A percentile compares a stretch with the other conserved stretches of the same genome.
phyloP scores from a whole-genome alignment of 2,329 filamentous ascomycete species.

The Botrytis tulipae region DNA sequence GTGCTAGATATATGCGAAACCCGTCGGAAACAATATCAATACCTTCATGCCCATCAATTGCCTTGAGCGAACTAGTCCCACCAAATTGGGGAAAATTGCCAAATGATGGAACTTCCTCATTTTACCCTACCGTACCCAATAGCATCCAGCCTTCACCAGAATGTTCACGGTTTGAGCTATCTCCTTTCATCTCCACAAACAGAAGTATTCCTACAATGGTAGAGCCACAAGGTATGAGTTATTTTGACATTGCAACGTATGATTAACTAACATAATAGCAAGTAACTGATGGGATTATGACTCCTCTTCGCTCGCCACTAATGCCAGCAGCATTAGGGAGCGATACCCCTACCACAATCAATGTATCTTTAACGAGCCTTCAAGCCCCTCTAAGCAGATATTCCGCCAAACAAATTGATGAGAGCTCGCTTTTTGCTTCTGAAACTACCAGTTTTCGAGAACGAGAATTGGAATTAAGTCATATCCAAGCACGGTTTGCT shows the following conservation, averaged over 20 bases:
- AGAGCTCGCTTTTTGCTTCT: constrained; percentile 33
- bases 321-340: not conserved
- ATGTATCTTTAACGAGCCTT: constrained; percentile 25
- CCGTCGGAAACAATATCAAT: constrained; percentile 28
- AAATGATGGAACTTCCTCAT: constrained; percentile 28
- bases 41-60: constrained; percentile 15
- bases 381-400: constrained; percentile 23
- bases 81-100: constrained; percentile 29
- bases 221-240: constrained; percentile 17
- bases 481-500: constrained; percentile 32
- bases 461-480: constrained; percentile 32
- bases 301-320: constrained; percentile 2
- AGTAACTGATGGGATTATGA: not conserved
- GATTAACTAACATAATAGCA: not conserved
- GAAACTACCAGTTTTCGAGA: constrained; percentile 36
- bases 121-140: constrained; percentile 29
- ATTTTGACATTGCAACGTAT: not conserved
- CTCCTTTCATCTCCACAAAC: constrained; percentile 21
- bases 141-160: constrained; percentile 31
- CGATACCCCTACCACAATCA: constrained; percentile 21
- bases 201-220: constrained; percentile 19
- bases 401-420: constrained; percentile 26
- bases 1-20: constrained; percentile 25
- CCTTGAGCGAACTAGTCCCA: constrained; percentile 30
- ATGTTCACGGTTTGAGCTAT: constrained; percentile 30